Evolutionary conservation across 2,329 filamentous ascomycete genomes (phyloP).

Genomic region (Epichloe aotearoae): DNA sequence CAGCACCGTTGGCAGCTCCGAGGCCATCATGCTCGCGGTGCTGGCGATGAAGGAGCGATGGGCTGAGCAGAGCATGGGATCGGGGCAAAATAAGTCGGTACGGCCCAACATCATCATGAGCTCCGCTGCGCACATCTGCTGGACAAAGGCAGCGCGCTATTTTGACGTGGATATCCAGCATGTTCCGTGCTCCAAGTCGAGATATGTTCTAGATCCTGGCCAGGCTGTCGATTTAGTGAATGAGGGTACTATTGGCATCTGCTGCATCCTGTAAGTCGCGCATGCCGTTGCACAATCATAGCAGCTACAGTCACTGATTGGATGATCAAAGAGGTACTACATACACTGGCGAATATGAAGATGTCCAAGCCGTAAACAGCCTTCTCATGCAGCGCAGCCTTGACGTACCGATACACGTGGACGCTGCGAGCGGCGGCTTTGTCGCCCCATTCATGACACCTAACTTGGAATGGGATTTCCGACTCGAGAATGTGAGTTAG

Average conservation of each 20-base stretch:
- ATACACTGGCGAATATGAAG: constrained; percentile 93
- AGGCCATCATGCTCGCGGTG: constrained; percentile 57
- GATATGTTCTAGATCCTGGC: constrained; percentile 51
- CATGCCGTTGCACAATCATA: too few species aligned
- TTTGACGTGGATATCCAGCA: constrained; percentile 89
- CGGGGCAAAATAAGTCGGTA: too few species aligned
- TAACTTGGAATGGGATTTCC: constrained; percentile 81
- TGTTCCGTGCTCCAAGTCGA: constrained; percentile 47
- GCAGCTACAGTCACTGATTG: too few species aligned
- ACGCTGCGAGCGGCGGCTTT: constrained; percentile 84
- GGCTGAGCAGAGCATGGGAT: constrained; percentile 62
- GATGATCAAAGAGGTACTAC: constrained; percentile 50
- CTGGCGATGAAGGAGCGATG: constrained; percentile 24
- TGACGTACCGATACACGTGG: constrained; percentile 82
- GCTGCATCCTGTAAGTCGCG: too few species aligned
- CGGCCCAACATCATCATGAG: constrained; percentile 92
- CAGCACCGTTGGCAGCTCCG: constrained; percentile 77
- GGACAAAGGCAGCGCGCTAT: constrained; percentile 84
- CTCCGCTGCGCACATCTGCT: constrained; percentile 90
- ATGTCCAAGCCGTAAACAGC: constrained; percentile 84
- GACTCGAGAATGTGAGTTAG: constrained; percentile 46
- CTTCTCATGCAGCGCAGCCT: constrained; percentile 61
- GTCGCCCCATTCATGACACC: constrained; percentile 85
- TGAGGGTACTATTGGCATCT: constrained; percentile 1
- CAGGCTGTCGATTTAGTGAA: constrained; percentile 33